Evolutionary conservation across 2,329 filamentous ascomycete genomes (phyloP).

Genomic region (Annulohypoxylon truncatum): DNA sequence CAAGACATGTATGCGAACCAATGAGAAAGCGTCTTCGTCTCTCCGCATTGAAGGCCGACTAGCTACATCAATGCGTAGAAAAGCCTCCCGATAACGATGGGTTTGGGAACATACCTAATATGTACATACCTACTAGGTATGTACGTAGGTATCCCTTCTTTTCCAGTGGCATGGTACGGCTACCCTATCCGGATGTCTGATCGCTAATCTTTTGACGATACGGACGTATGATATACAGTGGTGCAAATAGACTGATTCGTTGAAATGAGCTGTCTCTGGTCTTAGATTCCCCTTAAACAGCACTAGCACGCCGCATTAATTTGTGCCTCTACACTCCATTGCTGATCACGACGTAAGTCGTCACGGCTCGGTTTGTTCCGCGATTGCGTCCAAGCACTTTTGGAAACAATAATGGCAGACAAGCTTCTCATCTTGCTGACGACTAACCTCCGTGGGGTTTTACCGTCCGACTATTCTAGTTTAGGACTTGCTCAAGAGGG

Average conservation of each 20-base stretch:
- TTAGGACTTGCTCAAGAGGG: not conserved
- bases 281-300: conserved; percentile 11
- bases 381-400: conserved; percentile 1
- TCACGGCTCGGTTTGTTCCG: conserved; percentile 12
- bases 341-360: not conserved
- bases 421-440: conserved; percentile 5
- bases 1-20: conserved; percentile 30
- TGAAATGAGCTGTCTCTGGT: conserved; percentile 2
- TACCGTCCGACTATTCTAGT: not conserved
- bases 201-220: conserved; percentile 12
- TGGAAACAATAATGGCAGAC: not conserved
- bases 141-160: conserved; percentile 18
- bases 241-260: not conserved
- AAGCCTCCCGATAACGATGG: conserved; percentile 11
- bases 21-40: conserved; percentile 19
- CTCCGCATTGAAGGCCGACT: conserved; percentile 35
- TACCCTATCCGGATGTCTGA: conserved; percentile 20
- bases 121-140: not conserved
- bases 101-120: conserved; percentile 1
- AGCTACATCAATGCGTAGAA: conserved; percentile 32
- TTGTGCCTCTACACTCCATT: not conserved
- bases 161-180: conserved; percentile 24
- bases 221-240: conserved; percentile 6
- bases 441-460: conserved; percentile 18
- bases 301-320: conserved; percentile 8